Percentiles rank a stretch among this genome's conserved stretches.
Conservation (phyloP, 768 basidiomycete genomes). For the Calocera cornea region DNA sequence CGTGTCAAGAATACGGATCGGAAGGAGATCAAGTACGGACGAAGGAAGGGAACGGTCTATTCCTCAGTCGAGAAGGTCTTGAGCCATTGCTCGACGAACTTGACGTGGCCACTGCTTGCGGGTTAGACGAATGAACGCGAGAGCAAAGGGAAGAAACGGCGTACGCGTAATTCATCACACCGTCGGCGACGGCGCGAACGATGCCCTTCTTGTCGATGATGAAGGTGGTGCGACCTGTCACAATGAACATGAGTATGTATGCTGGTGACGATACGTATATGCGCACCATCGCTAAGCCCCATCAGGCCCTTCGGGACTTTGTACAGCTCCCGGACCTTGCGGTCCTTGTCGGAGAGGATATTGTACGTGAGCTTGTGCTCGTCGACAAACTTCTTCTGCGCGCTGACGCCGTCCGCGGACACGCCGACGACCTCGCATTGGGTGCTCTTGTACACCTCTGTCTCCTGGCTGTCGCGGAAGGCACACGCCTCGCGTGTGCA, state of each 20-base stretch:
- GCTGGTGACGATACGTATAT: background rate
- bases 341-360: slow-evolving; percentile 57
- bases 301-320: slow-evolving; percentile 52
- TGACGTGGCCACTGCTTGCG: slow-evolving; percentile 39
- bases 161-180: slow-evolving; percentile 11
- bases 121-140: slow-evolving; percentile 6
- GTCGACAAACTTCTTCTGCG: slow-evolving; percentile 63
- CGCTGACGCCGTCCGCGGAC: slow-evolving; percentile 54
- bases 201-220: slow-evolving; percentile 60
- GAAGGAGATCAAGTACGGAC: background rate
- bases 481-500: slow-evolving; percentile 74
- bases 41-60: background rate
- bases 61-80: background rate
- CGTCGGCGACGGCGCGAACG: slow-evolving; percentile 37
- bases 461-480: slow-evolving; percentile 61
- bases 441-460: slow-evolving; percentile 51
- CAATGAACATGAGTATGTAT: slow-evolving; percentile 18
- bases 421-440: slow-evolving; percentile 60
- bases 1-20: background rate
- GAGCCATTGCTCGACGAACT: slow-evolving; percentile 59
- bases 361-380: slow-evolving; percentile 39
- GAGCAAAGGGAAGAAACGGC: slow-evolving; percentile 3
- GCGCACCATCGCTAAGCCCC: slow-evolving; percentile 39
- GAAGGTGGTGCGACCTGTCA: slow-evolving; percentile 47
- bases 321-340: slow-evolving; percentile 49